Conservation (phyloP, 441 rosid species). For the Kokia cookei region DNA sequence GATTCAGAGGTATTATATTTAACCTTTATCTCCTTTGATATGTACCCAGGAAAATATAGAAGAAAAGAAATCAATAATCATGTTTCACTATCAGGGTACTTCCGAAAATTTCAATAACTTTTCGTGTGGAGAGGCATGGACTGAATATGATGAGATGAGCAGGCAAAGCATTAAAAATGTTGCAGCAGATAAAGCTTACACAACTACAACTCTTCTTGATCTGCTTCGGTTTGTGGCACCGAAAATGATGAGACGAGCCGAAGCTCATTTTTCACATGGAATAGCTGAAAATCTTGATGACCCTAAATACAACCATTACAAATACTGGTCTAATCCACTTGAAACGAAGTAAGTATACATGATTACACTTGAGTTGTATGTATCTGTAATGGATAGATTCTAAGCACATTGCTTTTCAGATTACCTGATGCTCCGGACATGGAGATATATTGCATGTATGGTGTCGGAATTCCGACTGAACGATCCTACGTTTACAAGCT, state of each 20-base stretch:
- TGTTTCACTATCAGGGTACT: conserved; percentile 23
- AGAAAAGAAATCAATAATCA: neutral
- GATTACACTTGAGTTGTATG: neutral
- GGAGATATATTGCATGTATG: conserved; percentile 59
- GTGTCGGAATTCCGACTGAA: conserved; percentile 66
- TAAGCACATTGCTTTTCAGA: conserved; percentile 24
- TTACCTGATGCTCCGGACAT: conserved; percentile 61
- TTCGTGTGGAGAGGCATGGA: conserved; percentile 42
- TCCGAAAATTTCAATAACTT: conserved; percentile 8
- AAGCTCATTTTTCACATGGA: conserved; percentile 67
- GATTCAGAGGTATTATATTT: conserved; percentile 32
- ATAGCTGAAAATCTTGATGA: conserved; percentile 57
- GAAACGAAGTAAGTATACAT: conserved; percentile 38
- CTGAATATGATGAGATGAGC: conserved; percentile 51
- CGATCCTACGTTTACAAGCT: conserved; percentile 58
- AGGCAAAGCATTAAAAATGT: conserved; percentile 28
- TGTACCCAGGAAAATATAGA: neutral
- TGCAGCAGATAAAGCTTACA: conserved; percentile 48
- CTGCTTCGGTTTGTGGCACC: conserved; percentile 56
- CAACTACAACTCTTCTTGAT: conserved; percentile 38
- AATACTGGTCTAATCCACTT: conserved; percentile 72
- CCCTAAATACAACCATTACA: conserved; percentile 49
- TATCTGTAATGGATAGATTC: neutral
- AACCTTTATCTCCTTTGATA: neutral
- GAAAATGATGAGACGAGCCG: conserved; percentile 52